Percentiles rank a stretch among this genome's conserved stretches.
Conservation (phyloP, 768 basidiomycete species). For the Lactarius akahatsu region DNA sequence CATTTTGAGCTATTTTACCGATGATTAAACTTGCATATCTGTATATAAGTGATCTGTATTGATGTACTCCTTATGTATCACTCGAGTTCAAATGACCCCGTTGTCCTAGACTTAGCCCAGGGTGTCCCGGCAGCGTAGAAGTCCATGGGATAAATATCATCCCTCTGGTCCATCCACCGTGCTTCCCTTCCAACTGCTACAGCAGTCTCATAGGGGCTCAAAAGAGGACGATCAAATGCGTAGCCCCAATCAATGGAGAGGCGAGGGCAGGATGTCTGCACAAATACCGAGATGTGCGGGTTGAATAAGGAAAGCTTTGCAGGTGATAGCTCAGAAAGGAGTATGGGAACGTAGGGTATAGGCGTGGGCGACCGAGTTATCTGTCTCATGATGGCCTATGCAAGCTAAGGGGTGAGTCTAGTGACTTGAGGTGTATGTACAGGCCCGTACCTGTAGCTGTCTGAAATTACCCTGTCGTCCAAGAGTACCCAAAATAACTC, state of each 20-base stretch:
- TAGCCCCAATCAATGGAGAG: conserved; percentile 99
- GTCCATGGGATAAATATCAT: conserved; percentile 87
- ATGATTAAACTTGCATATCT: neutral
- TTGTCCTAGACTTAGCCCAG: conserved; percentile 68
- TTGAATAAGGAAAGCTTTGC: conserved; percentile 85
- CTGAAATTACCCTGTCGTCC: conserved; percentile 92
- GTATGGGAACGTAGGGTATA: conserved; percentile 83
- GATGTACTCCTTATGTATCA: conserved; percentile 1
- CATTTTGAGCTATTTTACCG: conserved; percentile 7
- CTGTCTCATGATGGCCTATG: conserved; percentile 72
- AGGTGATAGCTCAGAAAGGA: conserved; percentile 96
- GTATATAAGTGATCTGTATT: neutral
- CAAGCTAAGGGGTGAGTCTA: neutral
- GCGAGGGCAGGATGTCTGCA: conserved; percentile 96
- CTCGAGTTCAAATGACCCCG: conserved; percentile 21
- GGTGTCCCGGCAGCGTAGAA: conserved; percentile 84
- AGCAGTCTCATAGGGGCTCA: conserved; percentile 91
- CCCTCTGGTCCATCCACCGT: conserved; percentile 60
- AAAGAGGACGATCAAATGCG: conserved; percentile 83
- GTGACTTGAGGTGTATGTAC: neutral
- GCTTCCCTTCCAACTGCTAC: conserved; percentile 71
- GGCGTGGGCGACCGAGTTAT: conserved; percentile 51
- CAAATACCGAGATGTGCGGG: conserved; percentile 80
- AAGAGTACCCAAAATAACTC: conserved; percentile 89
- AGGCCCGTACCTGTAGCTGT: conserved; percentile 66